Evolutionary conservation across 441 rosid genomes (phyloP).

Genomic region (Erodium trifolium): DNA sequence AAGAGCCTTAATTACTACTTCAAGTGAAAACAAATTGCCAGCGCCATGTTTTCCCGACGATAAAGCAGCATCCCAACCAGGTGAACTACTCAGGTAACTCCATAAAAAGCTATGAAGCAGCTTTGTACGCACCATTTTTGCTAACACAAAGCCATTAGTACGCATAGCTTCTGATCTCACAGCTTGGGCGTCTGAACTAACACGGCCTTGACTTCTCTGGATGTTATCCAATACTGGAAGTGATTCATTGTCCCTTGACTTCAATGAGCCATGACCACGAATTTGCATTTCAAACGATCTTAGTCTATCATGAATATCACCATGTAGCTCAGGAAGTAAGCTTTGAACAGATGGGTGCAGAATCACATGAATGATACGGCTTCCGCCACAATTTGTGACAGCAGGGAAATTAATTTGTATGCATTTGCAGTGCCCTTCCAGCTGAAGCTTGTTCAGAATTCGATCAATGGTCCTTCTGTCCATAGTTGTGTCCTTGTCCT

Average conservation of each 20-base stretch:
- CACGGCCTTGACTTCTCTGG: constrained; percentile 49
- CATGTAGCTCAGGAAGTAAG: constrained; percentile 48
- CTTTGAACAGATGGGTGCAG: constrained; percentile 71
- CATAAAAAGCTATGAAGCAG: constrained; percentile 79
- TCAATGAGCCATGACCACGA: constrained; percentile 56
- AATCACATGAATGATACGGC: constrained; percentile 54
- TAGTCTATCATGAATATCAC: constrained; percentile 61
- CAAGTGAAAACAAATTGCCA: constrained; percentile 57
- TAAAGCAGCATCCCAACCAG: constrained; percentile 46
- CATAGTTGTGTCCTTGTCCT: constrained; percentile 56
- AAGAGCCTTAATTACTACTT: constrained; percentile 67
- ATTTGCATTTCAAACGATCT: constrained; percentile 74
- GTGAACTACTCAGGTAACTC: constrained; percentile 49
- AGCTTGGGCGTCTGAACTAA: constrained; percentile 41
- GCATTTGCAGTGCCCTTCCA: constrained; percentile 73
- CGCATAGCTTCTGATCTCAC: constrained; percentile 71
- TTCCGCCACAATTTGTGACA: constrained; percentile 69
- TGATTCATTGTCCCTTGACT: constrained; percentile 41
- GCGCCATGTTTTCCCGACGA: constrained; percentile 31
- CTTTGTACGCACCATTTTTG: constrained; percentile 92
- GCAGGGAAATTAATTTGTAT: constrained; percentile 53
- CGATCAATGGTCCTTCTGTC: constrained; percentile 84
- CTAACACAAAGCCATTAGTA: constrained; percentile 85
- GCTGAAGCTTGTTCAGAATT: constrained; percentile 69
- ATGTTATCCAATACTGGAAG: constrained; percentile 63